Evolutionary conservation across 176 grass and related monocot genomes (phyloP).

Genomic region (Musa itinerans): DNA sequence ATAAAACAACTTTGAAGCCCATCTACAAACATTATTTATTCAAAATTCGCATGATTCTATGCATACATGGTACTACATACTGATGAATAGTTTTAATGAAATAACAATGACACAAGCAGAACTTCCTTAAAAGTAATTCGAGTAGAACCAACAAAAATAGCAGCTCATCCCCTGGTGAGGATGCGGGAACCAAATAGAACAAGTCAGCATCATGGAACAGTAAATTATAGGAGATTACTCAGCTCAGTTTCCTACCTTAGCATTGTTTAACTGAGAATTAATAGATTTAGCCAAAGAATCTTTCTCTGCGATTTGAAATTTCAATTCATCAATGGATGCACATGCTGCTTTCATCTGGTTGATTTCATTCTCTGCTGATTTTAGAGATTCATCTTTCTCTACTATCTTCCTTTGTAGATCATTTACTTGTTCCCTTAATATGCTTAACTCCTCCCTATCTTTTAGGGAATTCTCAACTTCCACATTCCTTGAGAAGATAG

Average conservation of each 20-base stretch:
- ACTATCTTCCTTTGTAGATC: constrained; percentile 67
- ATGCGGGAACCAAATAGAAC: neutral
- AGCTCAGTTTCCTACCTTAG: constrained; percentile 41
- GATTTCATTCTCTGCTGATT: constrained; percentile 46
- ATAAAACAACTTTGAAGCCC: neutral
- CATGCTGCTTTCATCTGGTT: constrained; percentile 50
- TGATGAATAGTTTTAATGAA: neutral
- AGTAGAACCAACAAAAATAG: neutral
- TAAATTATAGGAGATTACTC: neutral
- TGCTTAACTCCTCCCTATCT: constrained; percentile 50
- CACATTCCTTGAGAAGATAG: neutral
- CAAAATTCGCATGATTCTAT: neutral
- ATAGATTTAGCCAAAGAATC: constrained; percentile 50
- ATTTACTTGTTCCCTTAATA: constrained; percentile 48
- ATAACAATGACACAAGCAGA: neutral
- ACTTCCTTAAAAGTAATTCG: neutral
- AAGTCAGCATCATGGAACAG: neutral
- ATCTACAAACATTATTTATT: neutral
- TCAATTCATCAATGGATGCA: constrained; percentile 51
- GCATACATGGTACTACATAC: neutral
- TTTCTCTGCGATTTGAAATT: constrained; percentile 52
- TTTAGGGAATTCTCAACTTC: constrained; percentile 40
- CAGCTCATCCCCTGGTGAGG: neutral
- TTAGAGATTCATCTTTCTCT: constrained; percentile 71
- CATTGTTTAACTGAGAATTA: constrained; percentile 58